Conservation (phyloP, 1,139 yeast species). For the Nakaseomyces uthaithaninus region DNA sequence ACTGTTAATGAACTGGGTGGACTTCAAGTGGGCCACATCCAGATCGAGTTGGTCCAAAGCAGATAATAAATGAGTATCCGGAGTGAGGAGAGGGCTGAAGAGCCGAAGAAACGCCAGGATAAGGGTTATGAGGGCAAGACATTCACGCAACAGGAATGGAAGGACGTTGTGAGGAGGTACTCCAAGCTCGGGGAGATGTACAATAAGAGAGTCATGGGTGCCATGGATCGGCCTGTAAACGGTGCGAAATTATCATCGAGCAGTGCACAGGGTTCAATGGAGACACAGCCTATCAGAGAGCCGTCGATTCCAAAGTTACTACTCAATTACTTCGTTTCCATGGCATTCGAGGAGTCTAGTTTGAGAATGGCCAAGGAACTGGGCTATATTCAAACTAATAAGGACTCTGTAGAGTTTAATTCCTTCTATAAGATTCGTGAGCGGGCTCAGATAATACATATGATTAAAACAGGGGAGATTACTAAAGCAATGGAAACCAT, state of each 20-base stretch:
- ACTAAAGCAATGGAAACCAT: slow-evolving; percentile 25
- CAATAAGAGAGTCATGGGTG: slow-evolving; percentile 7
- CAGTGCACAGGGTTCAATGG: not conserved
- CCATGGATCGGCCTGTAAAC: not conserved
- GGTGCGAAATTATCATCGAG: not conserved
- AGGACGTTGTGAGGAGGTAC: slow-evolving; percentile 19
- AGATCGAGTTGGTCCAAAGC: not conserved
- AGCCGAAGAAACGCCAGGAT: not conserved
- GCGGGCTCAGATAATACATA: slow-evolving; percentile 21
- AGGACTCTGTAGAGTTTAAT: slow-evolving; percentile 25
- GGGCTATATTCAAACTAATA: slow-evolving; percentile 20
- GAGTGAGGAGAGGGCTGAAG: slow-evolving; percentile 1
- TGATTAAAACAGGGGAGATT: slow-evolving; percentile 26
- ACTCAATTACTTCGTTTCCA: slow-evolving; percentile 28
- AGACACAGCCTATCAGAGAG: slow-evolving; percentile 12
- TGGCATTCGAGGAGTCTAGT: slow-evolving; percentile 29
- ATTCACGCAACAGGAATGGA: slow-evolving; percentile 27
- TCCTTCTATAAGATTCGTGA: slow-evolving; percentile 24
- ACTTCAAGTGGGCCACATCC: too few species aligned
- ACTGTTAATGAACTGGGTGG: too few species aligned
- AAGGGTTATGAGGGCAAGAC: slow-evolving; percentile 18
- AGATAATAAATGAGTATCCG: slow-evolving; percentile 1
- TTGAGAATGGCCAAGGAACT: slow-evolving; percentile 29
- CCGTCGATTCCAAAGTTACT: slow-evolving; percentile 24
- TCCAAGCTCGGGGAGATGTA: slow-evolving; percentile 13